phyloP scores from a whole-genome alignment of 768 basidiomycete species.

The Mycena crocata region DNA sequence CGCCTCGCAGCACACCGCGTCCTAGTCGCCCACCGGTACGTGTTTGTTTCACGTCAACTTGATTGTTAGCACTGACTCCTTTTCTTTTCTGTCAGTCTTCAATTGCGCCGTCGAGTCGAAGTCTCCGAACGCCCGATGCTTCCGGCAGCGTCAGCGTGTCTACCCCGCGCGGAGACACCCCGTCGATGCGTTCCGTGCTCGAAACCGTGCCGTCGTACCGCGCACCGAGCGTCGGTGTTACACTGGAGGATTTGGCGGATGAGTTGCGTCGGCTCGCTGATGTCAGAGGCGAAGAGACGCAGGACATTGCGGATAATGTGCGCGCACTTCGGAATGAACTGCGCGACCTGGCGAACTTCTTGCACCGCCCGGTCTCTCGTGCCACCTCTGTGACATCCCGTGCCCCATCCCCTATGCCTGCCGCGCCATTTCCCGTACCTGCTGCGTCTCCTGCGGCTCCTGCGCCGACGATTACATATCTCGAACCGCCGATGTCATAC shows the following conservation, averaged over 20 bases:
- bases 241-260: slow-evolving; percentile 61
- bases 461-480: slow-evolving; percentile 27
- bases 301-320: slow-evolving; percentile 74
- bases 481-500: slow-evolving; percentile 25
- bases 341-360: slow-evolving; percentile 66
- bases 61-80: slow-evolving; percentile 7
- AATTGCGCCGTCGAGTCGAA: slow-evolving; percentile 45
- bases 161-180: slow-evolving; percentile 57
- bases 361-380: slow-evolving; percentile 58
- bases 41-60: not conserved
- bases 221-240: slow-evolving; percentile 64
- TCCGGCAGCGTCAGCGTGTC: slow-evolving; percentile 53
- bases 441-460: slow-evolving; percentile 14
- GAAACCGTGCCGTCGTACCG: slow-evolving; percentile 59
- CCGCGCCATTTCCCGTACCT: slow-evolving; percentile 33
- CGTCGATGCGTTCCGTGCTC: slow-evolving; percentile 61
- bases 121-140: slow-evolving; percentile 52
- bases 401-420: slow-evolving; percentile 27
- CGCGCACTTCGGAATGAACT: slow-evolving; percentile 78
- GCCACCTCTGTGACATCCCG: slow-evolving; percentile 31
- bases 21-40: slow-evolving; percentile 43
- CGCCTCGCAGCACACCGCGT: slow-evolving; percentile 36
- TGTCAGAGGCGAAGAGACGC: slow-evolving; percentile 70
- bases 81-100: slow-evolving; percentile 39
- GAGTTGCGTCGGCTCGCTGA: slow-evolving; percentile 69